These are phyloP conservation scores for Aspergillus sp. DNA, from an alignment of 2,329 filamentous ascomycete species.

Conservation along the genomic window DNA sequence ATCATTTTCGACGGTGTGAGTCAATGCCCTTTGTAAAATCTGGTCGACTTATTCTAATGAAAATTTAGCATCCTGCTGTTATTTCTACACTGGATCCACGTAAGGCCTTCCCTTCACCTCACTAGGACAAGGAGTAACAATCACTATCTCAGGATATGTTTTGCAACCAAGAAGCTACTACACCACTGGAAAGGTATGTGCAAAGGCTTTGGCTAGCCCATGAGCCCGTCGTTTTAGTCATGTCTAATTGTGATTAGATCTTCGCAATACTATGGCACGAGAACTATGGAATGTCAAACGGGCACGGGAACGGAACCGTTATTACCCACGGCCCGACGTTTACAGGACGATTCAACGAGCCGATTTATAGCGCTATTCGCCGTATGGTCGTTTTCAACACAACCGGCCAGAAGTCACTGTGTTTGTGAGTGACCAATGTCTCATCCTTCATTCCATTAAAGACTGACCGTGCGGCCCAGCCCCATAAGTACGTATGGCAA, in stretches of 20 bases:
- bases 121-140: neutral
- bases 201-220: neutral
- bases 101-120: neutral
- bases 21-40: neutral
- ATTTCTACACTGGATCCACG: neutral
- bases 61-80: neutral
- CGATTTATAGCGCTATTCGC: conserved; percentile 30
- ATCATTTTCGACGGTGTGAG: neutral
- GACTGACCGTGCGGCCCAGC: conserved; percentile 21
- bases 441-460: neutral
- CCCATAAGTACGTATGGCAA: conserved; percentile 42
- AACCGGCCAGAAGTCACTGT: conserved; percentile 29
- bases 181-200: neutral
- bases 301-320: conserved; percentile 5
- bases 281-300: conserved; percentile 11
- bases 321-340: conserved; percentile 16
- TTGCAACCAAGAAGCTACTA: neutral
- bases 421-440: conserved; percentile 28
- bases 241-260: conserved; percentile 17
- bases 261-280: conserved; percentile 35
- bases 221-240: neutral
- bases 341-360: conserved; percentile 19
- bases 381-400: conserved; percentile 35
- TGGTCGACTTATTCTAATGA: neutral
- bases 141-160: neutral